These are phyloP conservation scores for Calonectria pseudoreteaudii DNA, from an alignment of 2,329 filamentous ascomycete genomes.

Conservation along the genomic window DNA sequence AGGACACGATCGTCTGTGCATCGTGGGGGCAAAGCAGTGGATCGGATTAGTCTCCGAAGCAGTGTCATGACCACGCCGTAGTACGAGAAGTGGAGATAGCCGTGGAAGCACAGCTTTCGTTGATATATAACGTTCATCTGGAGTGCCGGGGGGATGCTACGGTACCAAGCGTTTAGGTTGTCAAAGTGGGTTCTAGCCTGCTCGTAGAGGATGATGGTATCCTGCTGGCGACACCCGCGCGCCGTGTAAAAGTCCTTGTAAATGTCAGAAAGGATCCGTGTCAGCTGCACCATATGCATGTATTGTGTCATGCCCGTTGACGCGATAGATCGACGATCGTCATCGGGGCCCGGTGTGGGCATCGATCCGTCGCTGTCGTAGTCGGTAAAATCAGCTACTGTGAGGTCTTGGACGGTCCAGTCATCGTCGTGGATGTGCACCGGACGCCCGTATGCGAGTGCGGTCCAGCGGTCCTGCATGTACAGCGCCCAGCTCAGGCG, in stretches of 20 bases:
- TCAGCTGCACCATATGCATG: conserved; percentile 59
- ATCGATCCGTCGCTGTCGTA: conserved; percentile 33
- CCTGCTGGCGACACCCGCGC: conserved; percentile 43
- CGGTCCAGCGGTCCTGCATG: conserved; percentile 70
- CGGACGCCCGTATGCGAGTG: conserved; percentile 44
- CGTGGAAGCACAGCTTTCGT: conserved; percentile 54
- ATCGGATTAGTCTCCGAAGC: conserved; percentile 57
- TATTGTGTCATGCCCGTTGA: conserved; percentile 56
- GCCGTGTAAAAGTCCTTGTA: conserved; percentile 58
- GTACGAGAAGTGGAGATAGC: conserved; percentile 59
- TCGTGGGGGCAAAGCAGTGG: conserved; percentile 45
- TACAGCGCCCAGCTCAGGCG: conserved; percentile 70
- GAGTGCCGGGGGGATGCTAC: conserved; percentile 55
- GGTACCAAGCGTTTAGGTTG: conserved; percentile 60
- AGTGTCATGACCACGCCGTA: conserved; percentile 60
- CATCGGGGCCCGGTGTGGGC: conserved; percentile 32
- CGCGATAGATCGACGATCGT: conserved; percentile 47
- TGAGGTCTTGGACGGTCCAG: conserved; percentile 44
- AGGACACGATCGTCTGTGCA: conserved; percentile 45
- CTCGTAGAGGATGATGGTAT: conserved; percentile 53
- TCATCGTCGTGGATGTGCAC: conserved; percentile 47
- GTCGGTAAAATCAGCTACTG: conserved; percentile 49
- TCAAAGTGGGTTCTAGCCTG: conserved; percentile 62
- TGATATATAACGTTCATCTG: conserved; percentile 57
- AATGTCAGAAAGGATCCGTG: conserved; percentile 59